phyloP scores from a whole-genome alignment of 129 eudicot species.

The Rutidosis leptorrhynchoides region DNA sequence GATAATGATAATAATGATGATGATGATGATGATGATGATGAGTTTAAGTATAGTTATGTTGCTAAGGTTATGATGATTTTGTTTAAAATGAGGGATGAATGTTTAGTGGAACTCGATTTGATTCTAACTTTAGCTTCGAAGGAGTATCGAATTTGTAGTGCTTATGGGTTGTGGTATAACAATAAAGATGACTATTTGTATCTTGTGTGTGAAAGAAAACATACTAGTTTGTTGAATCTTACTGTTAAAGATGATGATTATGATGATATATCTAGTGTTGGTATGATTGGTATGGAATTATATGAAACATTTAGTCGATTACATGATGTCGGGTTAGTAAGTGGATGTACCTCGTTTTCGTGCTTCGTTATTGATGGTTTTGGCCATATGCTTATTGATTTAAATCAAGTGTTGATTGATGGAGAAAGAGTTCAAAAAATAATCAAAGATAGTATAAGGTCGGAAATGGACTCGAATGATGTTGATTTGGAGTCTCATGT shows the following conservation, averaged over 20 bases:
- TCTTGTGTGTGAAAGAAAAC: constrained; percentile 43
- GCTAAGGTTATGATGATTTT: constrained; percentile 44
- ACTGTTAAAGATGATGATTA: constrained; percentile 19
- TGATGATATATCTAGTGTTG: constrained; percentile 24
- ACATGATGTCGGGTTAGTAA: constrained; percentile 42
- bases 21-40: constrained; percentile 13
- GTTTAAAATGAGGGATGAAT: constrained; percentile 41
- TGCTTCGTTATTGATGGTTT: constrained; percentile 53
- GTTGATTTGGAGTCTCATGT: constrained; percentile 24
- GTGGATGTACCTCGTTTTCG: constrained; percentile 43
- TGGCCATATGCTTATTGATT: constrained; percentile 51
- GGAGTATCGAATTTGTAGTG: constrained; percentile 37
- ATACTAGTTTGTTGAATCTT: constrained; percentile 13
- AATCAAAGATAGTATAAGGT: constrained; percentile 16
- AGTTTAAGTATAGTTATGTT: constrained; percentile 42
- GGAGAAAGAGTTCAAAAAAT: constrained; percentile 39
- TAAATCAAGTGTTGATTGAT: constrained; percentile 39
- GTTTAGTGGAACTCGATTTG: constrained; percentile 36
- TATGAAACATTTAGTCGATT: constrained; percentile 53
- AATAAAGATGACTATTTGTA: constrained; percentile 42
- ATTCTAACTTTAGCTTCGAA: constrained; percentile 38
- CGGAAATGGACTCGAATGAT: constrained; percentile 20
- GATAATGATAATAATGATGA: constrained; percentile 10
- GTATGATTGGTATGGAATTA: constrained; percentile 47
- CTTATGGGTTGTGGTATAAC: constrained; percentile 69